These are phyloP conservation scores for Gnetum montanum DNA, from an alignment of 75 land plant species.

Conservation along the genomic window DNA sequence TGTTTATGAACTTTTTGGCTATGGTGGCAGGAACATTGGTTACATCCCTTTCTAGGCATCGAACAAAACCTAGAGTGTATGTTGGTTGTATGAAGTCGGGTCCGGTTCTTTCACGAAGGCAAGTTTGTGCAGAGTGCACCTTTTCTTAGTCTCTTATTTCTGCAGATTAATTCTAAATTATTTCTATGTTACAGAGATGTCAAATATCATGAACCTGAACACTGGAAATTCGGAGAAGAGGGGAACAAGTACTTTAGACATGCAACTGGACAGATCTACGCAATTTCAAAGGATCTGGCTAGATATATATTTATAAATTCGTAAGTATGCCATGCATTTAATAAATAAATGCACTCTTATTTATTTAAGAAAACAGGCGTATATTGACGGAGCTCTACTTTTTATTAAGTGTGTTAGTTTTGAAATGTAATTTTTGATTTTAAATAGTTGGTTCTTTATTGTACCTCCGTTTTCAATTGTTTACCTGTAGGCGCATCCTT, in stretches of 20 bases:
- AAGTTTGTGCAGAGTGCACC: slow-evolving; percentile 10
- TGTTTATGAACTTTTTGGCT: not conserved
- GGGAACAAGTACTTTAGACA: slow-evolving; percentile 96
- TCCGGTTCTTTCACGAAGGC: slow-evolving; percentile 84
- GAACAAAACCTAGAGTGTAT: slow-evolving; percentile 67
- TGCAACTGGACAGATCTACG: slow-evolving; percentile 98
- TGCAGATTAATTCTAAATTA: too few relatives aligned
- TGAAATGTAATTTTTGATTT: too few relatives aligned
- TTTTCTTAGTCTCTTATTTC: not conserved
- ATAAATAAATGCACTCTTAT: not conserved
- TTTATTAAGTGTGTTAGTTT: too few relatives aligned
- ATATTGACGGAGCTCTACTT: not conserved
- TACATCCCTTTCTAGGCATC: slow-evolving; percentile 50
- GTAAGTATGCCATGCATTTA: too few relatives aligned
- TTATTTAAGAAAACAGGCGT: not conserved
- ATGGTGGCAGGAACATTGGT: slow-evolving; percentile 71
- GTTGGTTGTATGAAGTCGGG: slow-evolving; percentile 96
- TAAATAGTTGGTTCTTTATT: too few relatives aligned
- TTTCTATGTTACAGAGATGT: slow-evolving; percentile 55
- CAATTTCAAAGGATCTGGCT: slow-evolving; percentile 89
- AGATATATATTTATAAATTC: slow-evolving; percentile 67
- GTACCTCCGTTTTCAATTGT: too few relatives aligned
- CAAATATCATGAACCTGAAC: slow-evolving; percentile 95
- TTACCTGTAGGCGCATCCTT: slow-evolving; percentile 63
- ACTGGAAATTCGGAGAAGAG: slow-evolving; percentile 98